These are phyloP conservation scores for Epichloe scottii DNA, from an alignment of 2,329 filamentous ascomycete genomes.

Conservation along the genomic window DNA sequence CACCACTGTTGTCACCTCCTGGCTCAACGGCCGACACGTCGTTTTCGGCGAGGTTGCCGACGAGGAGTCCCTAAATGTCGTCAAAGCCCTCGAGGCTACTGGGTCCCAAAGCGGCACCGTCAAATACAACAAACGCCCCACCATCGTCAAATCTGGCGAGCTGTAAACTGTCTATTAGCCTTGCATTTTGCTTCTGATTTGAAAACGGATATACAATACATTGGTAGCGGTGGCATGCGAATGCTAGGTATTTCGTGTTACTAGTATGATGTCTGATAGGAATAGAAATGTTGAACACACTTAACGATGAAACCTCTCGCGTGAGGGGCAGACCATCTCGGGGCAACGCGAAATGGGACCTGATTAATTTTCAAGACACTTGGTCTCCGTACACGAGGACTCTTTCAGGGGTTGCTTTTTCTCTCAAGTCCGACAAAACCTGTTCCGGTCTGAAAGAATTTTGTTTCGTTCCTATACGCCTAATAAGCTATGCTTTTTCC, in stretches of 20 bases:
- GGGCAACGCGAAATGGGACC: too few species aligned
- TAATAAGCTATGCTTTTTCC: neutral
- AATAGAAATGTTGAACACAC: neutral
- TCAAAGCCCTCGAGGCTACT: constrained; percentile 49
- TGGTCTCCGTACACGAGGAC: too few species aligned
- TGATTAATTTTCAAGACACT: too few species aligned
- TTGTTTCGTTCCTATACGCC: neutral
- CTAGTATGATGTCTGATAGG: neutral
- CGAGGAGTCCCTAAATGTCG: constrained; percentile 33
- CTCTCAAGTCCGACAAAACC: neutral
- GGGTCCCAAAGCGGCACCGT: constrained; percentile 43
- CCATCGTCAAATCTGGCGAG: constrained; percentile 42
- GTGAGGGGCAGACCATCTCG: neutral
- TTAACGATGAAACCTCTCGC: neutral
- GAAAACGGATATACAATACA: constrained; percentile 1
- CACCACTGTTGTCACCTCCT: constrained; percentile 81
- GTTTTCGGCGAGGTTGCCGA: constrained; percentile 67
- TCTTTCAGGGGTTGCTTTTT: neutral
- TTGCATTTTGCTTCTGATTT: constrained; percentile 1
- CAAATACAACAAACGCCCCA: constrained; percentile 44
- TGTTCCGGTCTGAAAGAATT: neutral
- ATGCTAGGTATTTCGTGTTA: neutral
- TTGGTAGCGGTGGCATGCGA: constrained; percentile 1
- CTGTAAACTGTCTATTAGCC: constrained; percentile 25
- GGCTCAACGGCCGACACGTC: constrained; percentile 74